Evolutionary conservation across 495 filamentous ascomycete genomes (phyloP).

Genomic region (Aspergillus campestris): DNA sequence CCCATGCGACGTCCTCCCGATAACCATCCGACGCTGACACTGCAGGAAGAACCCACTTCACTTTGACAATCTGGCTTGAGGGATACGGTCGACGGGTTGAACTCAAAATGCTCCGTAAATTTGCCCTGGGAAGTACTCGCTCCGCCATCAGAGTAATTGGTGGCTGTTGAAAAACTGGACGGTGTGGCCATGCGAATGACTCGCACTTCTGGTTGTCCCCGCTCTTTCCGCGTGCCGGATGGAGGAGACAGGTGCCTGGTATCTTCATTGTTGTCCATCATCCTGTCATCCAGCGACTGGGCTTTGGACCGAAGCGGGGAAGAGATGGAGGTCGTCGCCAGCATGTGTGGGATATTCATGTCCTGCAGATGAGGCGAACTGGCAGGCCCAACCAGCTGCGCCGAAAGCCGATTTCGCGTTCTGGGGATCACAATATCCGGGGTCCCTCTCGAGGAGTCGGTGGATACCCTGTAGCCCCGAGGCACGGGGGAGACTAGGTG

Average conservation of each 20-base stretch:
- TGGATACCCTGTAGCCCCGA: too few relatives aligned
- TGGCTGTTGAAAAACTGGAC: neutral
- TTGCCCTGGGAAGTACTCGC: constrained; percentile 11
- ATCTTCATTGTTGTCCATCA: constrained; percentile 10
- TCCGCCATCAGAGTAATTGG: neutral
- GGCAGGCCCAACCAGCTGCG: constrained; percentile 8
- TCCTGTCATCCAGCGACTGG: constrained; percentile 14
- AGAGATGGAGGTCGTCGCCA: constrained; percentile 19
- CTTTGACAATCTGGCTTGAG: constrained; percentile 1
- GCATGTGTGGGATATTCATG: constrained; percentile 24
- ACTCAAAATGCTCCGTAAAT: constrained; percentile 26
- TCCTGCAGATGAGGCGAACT: constrained; percentile 24
- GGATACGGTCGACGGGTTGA: constrained; percentile 1
- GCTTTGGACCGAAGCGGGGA: constrained; percentile 17
- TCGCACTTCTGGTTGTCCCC: too few relatives aligned
- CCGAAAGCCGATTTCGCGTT: constrained; percentile 14
- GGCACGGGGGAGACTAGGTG: too few relatives aligned
- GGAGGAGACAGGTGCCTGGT: constrained; percentile 1
- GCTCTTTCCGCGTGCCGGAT: neutral
- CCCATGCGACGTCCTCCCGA: constrained; percentile 35
- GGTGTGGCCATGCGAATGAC: neutral
- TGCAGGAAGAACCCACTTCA: constrained; percentile 15
- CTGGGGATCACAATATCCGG: constrained; percentile 20
- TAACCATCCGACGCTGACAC: constrained; percentile 40
- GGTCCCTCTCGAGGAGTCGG: neutral